These are phyloP conservation scores for Sporothrix globosa DNA, from an alignment of 2,329 filamentous ascomycete genomes.

Conservation along the genomic window DNA sequence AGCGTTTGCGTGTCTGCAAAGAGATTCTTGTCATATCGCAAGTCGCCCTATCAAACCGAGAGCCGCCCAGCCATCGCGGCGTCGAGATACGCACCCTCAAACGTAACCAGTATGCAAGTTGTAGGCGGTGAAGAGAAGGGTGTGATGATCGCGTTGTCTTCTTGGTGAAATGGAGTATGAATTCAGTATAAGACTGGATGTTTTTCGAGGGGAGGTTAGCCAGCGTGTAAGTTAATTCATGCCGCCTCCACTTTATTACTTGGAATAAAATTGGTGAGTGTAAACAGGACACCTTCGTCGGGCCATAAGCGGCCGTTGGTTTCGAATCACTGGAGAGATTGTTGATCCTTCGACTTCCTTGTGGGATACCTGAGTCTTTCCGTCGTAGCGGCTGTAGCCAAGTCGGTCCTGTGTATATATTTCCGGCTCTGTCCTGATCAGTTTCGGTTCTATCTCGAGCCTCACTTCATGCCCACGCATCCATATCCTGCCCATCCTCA, in stretches of 20 bases:
- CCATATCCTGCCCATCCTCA: background rate
- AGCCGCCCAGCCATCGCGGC: background rate
- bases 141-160: background rate
- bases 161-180: background rate
- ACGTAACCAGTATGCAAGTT: background rate
- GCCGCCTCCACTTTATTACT: background rate
- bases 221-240: background rate
- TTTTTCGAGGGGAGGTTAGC: background rate
- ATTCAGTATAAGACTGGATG: background rate
- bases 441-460: background rate
- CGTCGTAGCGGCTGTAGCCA: background rate
- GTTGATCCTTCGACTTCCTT: constrained; percentile 2
- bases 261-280: background rate
- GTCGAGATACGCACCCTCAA: background rate
- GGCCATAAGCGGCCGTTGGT: background rate
- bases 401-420: background rate
- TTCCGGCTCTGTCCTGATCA: background rate
- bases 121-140: background rate
- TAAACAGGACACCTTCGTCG: background rate
- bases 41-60: background rate
- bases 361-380: background rate
- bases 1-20: background rate
- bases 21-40: background rate
- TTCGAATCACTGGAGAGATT: background rate
- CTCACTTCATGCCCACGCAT: background rate